These are phyloP conservation scores for Chimonanthus salicifolius DNA, from an alignment of 164 flowering plant genomes.

Conservation along the genomic window DNA sequence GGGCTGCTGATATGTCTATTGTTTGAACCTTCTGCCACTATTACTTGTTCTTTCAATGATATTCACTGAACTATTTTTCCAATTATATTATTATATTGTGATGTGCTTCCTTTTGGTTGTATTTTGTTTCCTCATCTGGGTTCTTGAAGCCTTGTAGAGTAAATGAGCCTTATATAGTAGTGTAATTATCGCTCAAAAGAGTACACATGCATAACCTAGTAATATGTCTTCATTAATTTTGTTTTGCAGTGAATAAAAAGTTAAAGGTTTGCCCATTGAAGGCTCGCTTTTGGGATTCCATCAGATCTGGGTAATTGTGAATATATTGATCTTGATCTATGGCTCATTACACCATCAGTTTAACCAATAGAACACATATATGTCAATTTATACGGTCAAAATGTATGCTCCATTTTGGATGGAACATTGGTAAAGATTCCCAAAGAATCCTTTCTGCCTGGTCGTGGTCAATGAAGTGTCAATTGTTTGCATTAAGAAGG, in stretches of 20 bases:
- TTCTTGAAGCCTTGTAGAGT: not conserved
- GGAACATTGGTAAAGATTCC: not conserved
- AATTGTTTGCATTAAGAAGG: not conserved
- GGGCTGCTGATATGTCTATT: no score
- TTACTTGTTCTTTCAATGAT: no score
- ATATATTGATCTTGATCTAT: not conserved
- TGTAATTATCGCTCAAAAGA: not conserved
- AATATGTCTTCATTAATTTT: not conserved
- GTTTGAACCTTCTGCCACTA: no score
- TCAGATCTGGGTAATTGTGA: constrained; percentile 64
- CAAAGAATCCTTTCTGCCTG: not conserved
- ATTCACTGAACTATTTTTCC: no score
- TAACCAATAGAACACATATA: not conserved
- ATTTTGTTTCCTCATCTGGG: not conserved
- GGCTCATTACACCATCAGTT: not conserved
- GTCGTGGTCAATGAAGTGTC: not conserved
- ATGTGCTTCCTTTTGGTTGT: no score
- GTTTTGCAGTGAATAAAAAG: constrained; percentile 40
- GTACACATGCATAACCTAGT: not conserved
- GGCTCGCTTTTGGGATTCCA: constrained; percentile 76
- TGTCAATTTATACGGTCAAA: not conserved
- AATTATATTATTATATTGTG: no score
- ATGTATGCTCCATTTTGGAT: not conserved
- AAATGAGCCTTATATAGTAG: no score
- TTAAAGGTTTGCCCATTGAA: constrained; percentile 32